Percentiles rank a stretch among this genome's conserved stretches.
Conservation (phyloP, 805 yeast species). For the Blastobotrys peoriensis region DNA sequence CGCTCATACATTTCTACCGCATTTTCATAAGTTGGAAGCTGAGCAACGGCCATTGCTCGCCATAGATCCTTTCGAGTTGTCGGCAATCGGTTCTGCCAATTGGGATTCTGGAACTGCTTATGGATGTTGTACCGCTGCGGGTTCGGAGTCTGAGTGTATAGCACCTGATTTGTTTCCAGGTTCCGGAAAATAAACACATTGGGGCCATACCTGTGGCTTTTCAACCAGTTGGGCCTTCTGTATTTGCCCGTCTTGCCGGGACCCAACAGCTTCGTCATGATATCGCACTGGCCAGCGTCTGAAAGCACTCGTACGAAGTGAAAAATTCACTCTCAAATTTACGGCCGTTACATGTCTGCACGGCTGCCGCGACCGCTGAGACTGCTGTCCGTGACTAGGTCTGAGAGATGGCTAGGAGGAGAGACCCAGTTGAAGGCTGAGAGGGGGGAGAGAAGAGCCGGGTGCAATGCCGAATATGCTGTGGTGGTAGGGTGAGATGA, state of each 20-base stretch:
- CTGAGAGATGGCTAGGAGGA: no score
- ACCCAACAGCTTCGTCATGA: no score
- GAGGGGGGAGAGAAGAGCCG: no score
- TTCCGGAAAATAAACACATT: conserved; percentile 80
- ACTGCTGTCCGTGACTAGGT: no score
- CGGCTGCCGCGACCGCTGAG: no score
- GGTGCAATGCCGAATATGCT: no score
- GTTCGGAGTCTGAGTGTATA: conserved; percentile 78
- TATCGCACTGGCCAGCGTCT: no score
- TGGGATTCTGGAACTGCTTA: conserved; percentile 70
- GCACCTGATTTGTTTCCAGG: conserved; percentile 81
- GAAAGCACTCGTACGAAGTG: no score
- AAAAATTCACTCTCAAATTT: no score
- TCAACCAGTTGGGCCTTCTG: conserved; percentile 55
- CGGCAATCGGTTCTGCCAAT: conserved; percentile 85
- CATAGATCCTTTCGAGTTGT: conserved; percentile 77
- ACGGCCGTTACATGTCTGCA: no score
- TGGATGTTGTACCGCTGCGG: conserved; percentile 45
- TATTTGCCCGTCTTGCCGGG: conserved; percentile 34
- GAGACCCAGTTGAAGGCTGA: no score
- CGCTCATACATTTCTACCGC: conserved; percentile 72
- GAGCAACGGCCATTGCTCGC: conserved; percentile 84
- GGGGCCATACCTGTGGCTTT: conserved; percentile 63
- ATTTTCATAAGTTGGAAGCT: conserved; percentile 50
- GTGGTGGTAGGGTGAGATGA: no score